Percentiles rank a stretch among this genome's conserved stretches.
Evolutionary conservation across 306 rosid species (phyloP).

Genomic region (Hippophae tibetana): DNA sequence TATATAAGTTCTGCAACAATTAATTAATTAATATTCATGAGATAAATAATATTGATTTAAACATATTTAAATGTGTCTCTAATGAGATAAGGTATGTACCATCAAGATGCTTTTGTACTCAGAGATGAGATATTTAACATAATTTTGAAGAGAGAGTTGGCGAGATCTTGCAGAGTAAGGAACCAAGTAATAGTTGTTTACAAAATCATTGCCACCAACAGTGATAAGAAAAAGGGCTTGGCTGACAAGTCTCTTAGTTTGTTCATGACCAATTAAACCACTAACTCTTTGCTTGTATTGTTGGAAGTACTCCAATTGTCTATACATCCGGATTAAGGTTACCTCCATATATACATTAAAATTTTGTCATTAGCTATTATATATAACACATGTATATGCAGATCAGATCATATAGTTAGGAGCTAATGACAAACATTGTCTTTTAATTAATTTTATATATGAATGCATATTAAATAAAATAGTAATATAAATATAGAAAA

Average conservation of each 20-base stretch:
- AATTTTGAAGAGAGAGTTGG: constrained; percentile 36
- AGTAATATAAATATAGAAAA: background rate
- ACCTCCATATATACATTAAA: constrained; percentile 26
- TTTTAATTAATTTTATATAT: no score
- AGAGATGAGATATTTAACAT: constrained; percentile 47
- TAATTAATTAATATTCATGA: background rate
- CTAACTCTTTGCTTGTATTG: constrained; percentile 45
- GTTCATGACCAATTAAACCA: constrained; percentile 24
- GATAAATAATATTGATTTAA: no score
- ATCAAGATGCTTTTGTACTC: constrained; percentile 48
- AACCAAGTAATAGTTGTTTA: constrained; percentile 56
- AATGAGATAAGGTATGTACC: constrained; percentile 19
- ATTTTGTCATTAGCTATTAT: background rate
- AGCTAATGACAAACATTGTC: background rate
- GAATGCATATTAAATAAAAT: background rate
- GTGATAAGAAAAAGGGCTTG: constrained; percentile 50
- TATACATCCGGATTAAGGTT: constrained; percentile 51
- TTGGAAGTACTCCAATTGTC: constrained; percentile 46
- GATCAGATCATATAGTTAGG: no score
- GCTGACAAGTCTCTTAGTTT: constrained; percentile 30
- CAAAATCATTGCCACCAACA: constrained; percentile 66
- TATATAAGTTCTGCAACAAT: constrained; percentile 36
- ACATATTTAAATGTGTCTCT: no score
- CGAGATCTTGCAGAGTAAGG: constrained; percentile 62
- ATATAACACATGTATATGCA: background rate